Percentiles rank a stretch among this genome's conserved stretches.
Conservation (phyloP, 208 protist genomes). For the Acanthamoeba divionensis region DNA sequence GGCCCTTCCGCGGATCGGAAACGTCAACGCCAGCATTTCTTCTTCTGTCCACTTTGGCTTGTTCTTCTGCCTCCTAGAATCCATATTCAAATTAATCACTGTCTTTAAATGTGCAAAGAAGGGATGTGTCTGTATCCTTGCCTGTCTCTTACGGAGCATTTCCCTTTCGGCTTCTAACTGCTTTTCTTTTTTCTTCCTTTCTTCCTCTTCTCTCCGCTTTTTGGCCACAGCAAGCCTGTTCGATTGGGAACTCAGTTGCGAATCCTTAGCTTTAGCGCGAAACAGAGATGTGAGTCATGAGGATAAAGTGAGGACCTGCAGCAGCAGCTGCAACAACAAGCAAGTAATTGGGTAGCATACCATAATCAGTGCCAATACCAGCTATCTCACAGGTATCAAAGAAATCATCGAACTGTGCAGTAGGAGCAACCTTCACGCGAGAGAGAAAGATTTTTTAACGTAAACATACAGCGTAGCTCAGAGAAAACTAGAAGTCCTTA, state of each 20-base stretch:
- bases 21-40: background rate
- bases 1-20: background rate
- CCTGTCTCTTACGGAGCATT: slow-evolving; percentile 41
- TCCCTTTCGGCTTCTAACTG: slow-evolving; percentile 9
- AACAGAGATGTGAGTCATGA: background rate
- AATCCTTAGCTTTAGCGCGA: background rate
- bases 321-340: background rate
- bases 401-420: slow-evolving; percentile 28
- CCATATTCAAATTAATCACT: no score
- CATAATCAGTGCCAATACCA: background rate
- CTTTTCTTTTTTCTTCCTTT: slow-evolving; percentile 40
- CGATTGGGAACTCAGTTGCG: background rate
- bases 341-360: no score
- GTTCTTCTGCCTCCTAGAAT: slow-evolving; percentile 35
- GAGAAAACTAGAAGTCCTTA: no score
- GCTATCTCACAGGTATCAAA: background rate
- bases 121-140: no score
- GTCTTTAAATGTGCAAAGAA: no score
- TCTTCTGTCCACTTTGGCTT: background rate
- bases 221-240: background rate
- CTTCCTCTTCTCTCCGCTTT: slow-evolving; percentile 46
- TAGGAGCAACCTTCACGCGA: no score
- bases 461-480: no score
- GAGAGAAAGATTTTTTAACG: no score
- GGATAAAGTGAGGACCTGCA: background rate